Percentiles rank a stretch among this genome's conserved stretches.
Evolutionary conservation across 805 yeast species (phyloP).

Genomic region (Metschnikowia cubensis): DNA sequence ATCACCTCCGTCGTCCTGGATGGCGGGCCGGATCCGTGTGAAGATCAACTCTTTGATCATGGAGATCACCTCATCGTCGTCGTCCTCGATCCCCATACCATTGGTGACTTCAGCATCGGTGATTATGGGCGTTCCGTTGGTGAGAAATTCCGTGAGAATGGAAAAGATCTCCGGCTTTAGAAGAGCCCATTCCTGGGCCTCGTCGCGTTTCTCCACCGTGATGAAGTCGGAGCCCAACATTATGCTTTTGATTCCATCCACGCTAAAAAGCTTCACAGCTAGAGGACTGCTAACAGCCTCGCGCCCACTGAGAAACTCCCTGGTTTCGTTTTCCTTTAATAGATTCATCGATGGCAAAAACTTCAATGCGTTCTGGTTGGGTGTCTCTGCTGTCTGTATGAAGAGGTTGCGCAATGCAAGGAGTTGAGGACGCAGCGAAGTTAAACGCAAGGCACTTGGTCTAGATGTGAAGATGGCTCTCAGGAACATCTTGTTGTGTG

Average conservation of each 20-base stretch:
- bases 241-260: constrained; percentile 73
- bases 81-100: constrained; percentile 48
- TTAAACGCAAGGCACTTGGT: neutral
- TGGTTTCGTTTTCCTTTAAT: constrained; percentile 54
- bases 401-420: constrained; percentile 33
- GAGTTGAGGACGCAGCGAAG: neutral
- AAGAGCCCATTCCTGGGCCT: constrained; percentile 53
- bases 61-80: constrained; percentile 61
- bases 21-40: constrained; percentile 68
- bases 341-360: constrained; percentile 72
- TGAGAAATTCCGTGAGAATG: constrained; percentile 51
- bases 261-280: constrained; percentile 66
- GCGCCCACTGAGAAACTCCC: constrained; percentile 70
- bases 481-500: neutral
- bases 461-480: neutral
- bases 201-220: constrained; percentile 63
- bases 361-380: constrained; percentile 82
- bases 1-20: constrained; percentile 76
- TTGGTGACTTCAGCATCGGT: constrained; percentile 23
- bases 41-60: constrained; percentile 68
- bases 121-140: constrained; percentile 53
- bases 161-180: constrained; percentile 66
- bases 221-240: constrained; percentile 83
- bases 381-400: constrained; percentile 82
- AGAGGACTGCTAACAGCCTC: constrained; percentile 75